phyloP scores from a whole-genome alignment of 2,329 filamentous ascomycete genomes.

The Diaporthe aspalathi region DNA sequence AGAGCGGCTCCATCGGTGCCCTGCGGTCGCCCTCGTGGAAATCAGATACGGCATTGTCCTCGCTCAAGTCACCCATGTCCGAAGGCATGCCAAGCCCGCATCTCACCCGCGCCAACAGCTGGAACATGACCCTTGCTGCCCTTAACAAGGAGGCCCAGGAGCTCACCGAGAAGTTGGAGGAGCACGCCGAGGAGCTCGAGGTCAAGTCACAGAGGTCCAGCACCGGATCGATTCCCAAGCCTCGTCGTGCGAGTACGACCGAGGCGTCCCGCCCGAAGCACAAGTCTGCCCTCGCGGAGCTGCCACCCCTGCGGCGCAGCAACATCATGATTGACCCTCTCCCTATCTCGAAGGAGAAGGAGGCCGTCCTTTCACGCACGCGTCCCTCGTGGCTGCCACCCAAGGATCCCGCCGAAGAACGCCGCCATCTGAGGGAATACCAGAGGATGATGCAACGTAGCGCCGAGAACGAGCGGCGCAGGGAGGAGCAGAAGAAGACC shows the following conservation, averaged over 20 bases:
- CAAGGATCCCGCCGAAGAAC: slow-evolving; percentile 91
- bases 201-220: slow-evolving; percentile 54
- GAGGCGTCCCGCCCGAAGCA: slow-evolving; percentile 64
- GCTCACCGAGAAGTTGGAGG: slow-evolving; percentile 83
- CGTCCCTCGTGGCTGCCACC: slow-evolving; percentile 87
- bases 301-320: slow-evolving; percentile 76
- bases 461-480: slow-evolving; percentile 69
- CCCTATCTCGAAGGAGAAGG: slow-evolving; percentile 87
- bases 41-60: slow-evolving; percentile 54
- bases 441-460: slow-evolving; percentile 82
- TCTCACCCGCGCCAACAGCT: slow-evolving; percentile 75
- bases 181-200: slow-evolving; percentile 75
- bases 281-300: slow-evolving; percentile 75
- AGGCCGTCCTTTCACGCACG: slow-evolving; percentile 83
- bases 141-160: slow-evolving; percentile 79
- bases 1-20: slow-evolving; percentile 61
- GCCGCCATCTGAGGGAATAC: slow-evolving; percentile 86
- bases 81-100: slow-evolving; percentile 53
- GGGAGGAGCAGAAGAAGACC: slow-evolving; percentile 63
- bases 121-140: slow-evolving; percentile 76
- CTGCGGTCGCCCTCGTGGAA: slow-evolving; percentile 68
- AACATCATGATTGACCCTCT: slow-evolving; percentile 88
- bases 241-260: slow-evolving; percentile 49
- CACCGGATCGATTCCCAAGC: slow-evolving; percentile 51
- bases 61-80: slow-evolving; percentile 45